Conservation (phyloP, 2,329 filamentous ascomycete species). For the Pseudocercospora crystallina region DNA sequence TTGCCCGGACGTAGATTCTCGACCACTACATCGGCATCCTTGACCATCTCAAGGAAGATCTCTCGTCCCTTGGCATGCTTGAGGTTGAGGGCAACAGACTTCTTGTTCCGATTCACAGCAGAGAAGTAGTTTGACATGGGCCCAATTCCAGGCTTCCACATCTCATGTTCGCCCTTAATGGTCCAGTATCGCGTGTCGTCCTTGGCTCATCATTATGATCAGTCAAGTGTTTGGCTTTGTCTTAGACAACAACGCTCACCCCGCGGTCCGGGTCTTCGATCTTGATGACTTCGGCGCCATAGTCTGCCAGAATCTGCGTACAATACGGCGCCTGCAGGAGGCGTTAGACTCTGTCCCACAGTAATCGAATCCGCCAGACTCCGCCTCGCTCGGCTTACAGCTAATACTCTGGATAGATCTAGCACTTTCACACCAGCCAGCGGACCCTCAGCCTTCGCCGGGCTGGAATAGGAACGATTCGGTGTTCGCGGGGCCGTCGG, state of each 20-base stretch:
- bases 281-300: slow-evolving; percentile 35
- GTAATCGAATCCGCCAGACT: background rate
- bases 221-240: background rate
- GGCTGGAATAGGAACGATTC: slow-evolving; percentile 14
- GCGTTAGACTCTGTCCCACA: background rate
- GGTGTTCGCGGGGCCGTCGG: slow-evolving; percentile 12
- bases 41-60: slow-evolving; percentile 39
- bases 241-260: slow-evolving; percentile 1
- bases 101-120: slow-evolving; percentile 48
- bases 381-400: slow-evolving; percentile 8
- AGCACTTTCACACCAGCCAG: slow-evolving; percentile 21
- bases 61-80: slow-evolving; percentile 39
- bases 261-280: slow-evolving; percentile 30
- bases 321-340: slow-evolving; percentile 26
- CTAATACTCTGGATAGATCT: slow-evolving; percentile 22
- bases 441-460: slow-evolving; percentile 10
- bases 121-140: slow-evolving; percentile 41
- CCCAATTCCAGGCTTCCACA: slow-evolving; percentile 27
- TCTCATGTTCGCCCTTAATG: slow-evolving; percentile 25
- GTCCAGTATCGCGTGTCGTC: slow-evolving; percentile 32
- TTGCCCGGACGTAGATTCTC: slow-evolving; percentile 49
- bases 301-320: slow-evolving; percentile 34
- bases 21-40: slow-evolving; percentile 42
- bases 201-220: slow-evolving; percentile 5
- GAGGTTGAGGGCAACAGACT: slow-evolving; percentile 41